A percentile compares a stretch with the other conserved stretches of the same genome.
These are phyloP conservation scores for Pleoardoris graminearum DNA, from an alignment of 2,329 filamentous ascomycete genomes.

Conservation along the genomic window DNA sequence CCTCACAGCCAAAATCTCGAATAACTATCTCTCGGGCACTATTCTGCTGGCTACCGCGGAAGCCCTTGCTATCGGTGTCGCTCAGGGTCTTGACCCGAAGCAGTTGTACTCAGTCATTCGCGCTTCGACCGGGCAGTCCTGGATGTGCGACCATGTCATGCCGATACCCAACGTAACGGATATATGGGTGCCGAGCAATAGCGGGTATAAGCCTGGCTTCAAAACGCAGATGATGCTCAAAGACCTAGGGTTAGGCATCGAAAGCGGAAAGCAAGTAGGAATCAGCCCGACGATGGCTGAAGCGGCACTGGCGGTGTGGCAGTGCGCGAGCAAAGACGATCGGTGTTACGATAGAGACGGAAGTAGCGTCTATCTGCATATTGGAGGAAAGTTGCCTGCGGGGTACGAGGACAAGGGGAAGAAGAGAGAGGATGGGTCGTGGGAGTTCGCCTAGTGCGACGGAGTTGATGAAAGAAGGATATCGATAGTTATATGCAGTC, in stretches of 20 bases:
- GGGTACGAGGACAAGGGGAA: slow-evolving; percentile 34
- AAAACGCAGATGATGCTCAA: slow-evolving; percentile 44
- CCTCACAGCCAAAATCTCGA: slow-evolving; percentile 39
- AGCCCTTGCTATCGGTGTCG: slow-evolving; percentile 37
- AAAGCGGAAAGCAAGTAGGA: slow-evolving; percentile 31
- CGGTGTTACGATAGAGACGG: slow-evolving; percentile 34
- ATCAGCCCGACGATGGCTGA: slow-evolving; percentile 33
- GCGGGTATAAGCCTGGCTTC: slow-evolving; percentile 38
- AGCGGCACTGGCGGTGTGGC: slow-evolving; percentile 32
- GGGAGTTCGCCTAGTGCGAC: slow-evolving; percentile 23
- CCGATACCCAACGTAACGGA: slow-evolving; percentile 37
- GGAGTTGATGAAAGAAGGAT: neutral
- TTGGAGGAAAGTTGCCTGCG: slow-evolving; percentile 30
- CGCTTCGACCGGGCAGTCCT: slow-evolving; percentile 36
- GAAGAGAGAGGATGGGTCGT: slow-evolving; percentile 26
- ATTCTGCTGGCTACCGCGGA: slow-evolving; percentile 39
- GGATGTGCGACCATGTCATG: slow-evolving; percentile 42
- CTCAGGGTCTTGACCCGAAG: slow-evolving; percentile 34
- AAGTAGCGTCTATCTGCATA: slow-evolving; percentile 37
- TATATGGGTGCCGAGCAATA: slow-evolving; percentile 40
- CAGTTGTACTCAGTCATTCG: slow-evolving; percentile 34
- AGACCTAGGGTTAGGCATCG: slow-evolving; percentile 36
- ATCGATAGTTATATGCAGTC: neutral
- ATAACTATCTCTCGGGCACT: slow-evolving; percentile 39
- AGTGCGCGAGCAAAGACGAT: slow-evolving; percentile 27